Evolutionary conservation across 2,329 filamentous ascomycete species (phyloP).

Genomic region (Xylaria sp.): DNA sequence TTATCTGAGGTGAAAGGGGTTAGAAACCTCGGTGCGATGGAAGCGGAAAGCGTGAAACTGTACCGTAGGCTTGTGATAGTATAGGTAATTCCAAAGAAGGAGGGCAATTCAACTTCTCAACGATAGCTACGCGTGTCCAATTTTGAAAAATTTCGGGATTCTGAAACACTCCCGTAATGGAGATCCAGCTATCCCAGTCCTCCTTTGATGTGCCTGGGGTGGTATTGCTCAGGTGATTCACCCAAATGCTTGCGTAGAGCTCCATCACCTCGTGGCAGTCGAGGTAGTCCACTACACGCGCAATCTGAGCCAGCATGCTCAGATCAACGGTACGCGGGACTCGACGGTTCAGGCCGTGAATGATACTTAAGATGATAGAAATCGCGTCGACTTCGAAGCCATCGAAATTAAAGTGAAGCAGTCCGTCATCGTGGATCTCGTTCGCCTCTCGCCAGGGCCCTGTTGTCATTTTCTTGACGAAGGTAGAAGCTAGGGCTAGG

Average conservation of each 20-base stretch:
- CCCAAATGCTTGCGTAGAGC: slow-evolving; percentile 32
- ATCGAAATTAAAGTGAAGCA: slow-evolving; percentile 18
- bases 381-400: slow-evolving; percentile 24
- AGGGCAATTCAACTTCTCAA: slow-evolving; percentile 20
- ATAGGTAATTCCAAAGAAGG: slow-evolving; percentile 28
- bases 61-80: slow-evolving; percentile 27
- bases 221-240: background rate
- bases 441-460: slow-evolving; percentile 26
- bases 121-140: slow-evolving; percentile 30
- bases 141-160: slow-evolving; percentile 10
- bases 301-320: slow-evolving; percentile 22
- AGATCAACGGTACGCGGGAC: slow-evolving; percentile 25
- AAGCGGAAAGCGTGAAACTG: background rate
- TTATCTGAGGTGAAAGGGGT: slow-evolving; percentile 1
- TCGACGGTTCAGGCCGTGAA: slow-evolving; percentile 29
- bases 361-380: slow-evolving; percentile 21
- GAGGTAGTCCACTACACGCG: slow-evolving; percentile 26
- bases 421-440: slow-evolving; percentile 24
- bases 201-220: background rate
- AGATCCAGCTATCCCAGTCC: slow-evolving; percentile 32
- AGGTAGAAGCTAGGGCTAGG: slow-evolving; percentile 23
- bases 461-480: slow-evolving; percentile 28
- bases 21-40: background rate
- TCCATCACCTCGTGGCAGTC: slow-evolving; percentile 30
- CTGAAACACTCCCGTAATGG: slow-evolving; percentile 23